These are phyloP conservation scores for Rhizopus arrhizus DNA, from an alignment of 371 early-diverging fungal species.

Conservation along the genomic window DNA sequence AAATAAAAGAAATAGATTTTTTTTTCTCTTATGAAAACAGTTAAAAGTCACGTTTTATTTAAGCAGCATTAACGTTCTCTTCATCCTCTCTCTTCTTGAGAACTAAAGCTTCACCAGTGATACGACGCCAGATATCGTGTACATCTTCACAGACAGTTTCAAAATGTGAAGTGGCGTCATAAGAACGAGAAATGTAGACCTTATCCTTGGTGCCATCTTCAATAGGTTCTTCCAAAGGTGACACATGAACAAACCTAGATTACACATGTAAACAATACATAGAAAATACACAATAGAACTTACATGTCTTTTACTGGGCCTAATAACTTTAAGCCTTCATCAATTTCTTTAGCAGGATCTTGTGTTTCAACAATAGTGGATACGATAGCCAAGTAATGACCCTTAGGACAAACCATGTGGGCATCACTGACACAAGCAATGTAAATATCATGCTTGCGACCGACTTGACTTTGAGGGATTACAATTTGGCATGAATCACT, in stretches of 20 bases:
- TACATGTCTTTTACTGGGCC: slow-evolving; percentile 89
- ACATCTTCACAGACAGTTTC: slow-evolving; percentile 97
- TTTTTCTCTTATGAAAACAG: neutral
- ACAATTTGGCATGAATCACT: slow-evolving; percentile 95
- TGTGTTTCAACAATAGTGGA: slow-evolving; percentile 92
- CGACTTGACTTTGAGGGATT: slow-evolving; percentile 92
- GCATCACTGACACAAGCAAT: slow-evolving; percentile 86
- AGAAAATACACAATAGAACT: neutral
- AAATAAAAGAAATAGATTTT: neutral
- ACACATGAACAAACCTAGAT: slow-evolving; percentile 72
- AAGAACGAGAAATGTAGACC: slow-evolving; percentile 90
- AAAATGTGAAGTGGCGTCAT: slow-evolving; percentile 99
- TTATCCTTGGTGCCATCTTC: slow-evolving; percentile 82
- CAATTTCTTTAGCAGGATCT: slow-evolving; percentile 85
- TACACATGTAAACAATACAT: neutral
- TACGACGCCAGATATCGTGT: slow-evolving; percentile 86
- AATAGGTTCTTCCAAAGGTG: slow-evolving; percentile 85
- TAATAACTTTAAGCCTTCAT: slow-evolving; percentile 83
- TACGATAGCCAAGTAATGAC: slow-evolving; percentile 91
- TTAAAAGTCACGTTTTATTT: slow-evolving; percentile 13
- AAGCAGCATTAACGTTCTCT: slow-evolving; percentile 50
- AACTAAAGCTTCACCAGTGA: slow-evolving; percentile 88
- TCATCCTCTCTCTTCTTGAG: slow-evolving; percentile 67
- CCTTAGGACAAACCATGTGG: slow-evolving; percentile 91
- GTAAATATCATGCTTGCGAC: slow-evolving; percentile 68